Percentiles rank a stretch among this genome's conserved stretches.
Conservation (phyloP, 2,329 filamentous ascomycete species). For the Alternaria hordeiaustralica region DNA sequence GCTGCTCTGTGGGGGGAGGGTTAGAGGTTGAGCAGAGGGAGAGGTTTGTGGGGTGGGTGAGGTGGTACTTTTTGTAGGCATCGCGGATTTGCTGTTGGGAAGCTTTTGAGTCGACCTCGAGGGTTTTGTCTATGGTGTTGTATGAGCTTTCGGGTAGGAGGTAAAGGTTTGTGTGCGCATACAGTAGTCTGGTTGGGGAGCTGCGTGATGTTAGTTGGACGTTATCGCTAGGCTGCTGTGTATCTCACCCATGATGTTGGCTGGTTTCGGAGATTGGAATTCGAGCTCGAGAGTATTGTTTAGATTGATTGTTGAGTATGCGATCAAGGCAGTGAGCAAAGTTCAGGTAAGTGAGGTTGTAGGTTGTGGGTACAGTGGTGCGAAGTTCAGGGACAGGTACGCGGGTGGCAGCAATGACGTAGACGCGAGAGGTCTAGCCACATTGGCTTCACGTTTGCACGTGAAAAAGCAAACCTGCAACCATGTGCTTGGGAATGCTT, state of each 20-base stretch:
- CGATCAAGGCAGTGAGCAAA: background rate
- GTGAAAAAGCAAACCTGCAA: background rate
- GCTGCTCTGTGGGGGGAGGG: slow-evolving; percentile 66
- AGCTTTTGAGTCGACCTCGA: slow-evolving; percentile 76
- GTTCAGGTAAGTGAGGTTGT: background rate
- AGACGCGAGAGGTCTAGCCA: slow-evolving; percentile 21
- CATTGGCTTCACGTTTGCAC: slow-evolving; percentile 21
- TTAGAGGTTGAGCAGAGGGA: slow-evolving; percentile 2
- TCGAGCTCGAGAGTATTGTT: background rate
- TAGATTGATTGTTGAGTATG: background rate
- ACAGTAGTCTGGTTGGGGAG: slow-evolving; percentile 36
- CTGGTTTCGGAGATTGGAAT: background rate
- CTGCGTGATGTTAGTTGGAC: slow-evolving; percentile 23
- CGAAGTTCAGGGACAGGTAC: slow-evolving; percentile 5
- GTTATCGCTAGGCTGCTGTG: background rate
- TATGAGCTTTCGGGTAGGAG: background rate
- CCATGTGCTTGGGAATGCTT: background rate
- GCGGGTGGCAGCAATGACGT: slow-evolving; percentile 20
- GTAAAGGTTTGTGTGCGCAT: slow-evolving; percentile 1
- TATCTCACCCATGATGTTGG: slow-evolving; percentile 29
- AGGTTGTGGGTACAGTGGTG: background rate
- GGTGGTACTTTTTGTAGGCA: slow-evolving; percentile 83
- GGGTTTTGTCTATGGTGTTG: slow-evolving; percentile 41
- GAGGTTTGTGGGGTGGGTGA: background rate
- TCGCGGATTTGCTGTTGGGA: slow-evolving; percentile 84